These are phyloP conservation scores for Vachellia pachyceras DNA, from an alignment of 306 rosid species.

Conservation along the genomic window DNA sequence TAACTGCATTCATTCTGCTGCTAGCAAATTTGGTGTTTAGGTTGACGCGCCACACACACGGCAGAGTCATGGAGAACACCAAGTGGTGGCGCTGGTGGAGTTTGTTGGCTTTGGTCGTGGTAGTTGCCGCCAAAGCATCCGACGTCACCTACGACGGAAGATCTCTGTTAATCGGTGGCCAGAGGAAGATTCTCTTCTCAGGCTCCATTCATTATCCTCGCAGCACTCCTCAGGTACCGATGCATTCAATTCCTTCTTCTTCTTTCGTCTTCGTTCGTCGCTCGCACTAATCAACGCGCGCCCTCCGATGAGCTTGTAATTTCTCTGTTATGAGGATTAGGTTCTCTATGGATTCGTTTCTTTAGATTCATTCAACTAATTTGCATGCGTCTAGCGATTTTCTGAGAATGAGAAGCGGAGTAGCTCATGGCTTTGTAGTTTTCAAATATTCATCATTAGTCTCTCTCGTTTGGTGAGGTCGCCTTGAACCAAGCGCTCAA, in stretches of 20 bases:
- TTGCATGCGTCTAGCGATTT: neutral
- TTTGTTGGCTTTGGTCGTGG: constrained; percentile 3
- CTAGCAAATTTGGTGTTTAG: too few relatives aligned
- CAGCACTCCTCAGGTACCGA: constrained; percentile 75
- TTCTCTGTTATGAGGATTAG: neutral
- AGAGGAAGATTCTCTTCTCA: constrained; percentile 67
- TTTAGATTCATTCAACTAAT: neutral
- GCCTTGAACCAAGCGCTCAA: neutral
- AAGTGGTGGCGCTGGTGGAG: constrained; percentile 29
- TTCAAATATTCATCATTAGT: neutral
- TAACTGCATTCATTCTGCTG: too few relatives aligned
- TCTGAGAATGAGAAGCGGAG: neutral
- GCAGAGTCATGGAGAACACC: constrained; percentile 37
- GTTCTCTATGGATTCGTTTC: neutral
- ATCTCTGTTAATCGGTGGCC: constrained; percentile 75
- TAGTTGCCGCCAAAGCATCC: neutral
- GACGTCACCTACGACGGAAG: constrained; percentile 74
- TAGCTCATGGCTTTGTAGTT: neutral
- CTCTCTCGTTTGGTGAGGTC: neutral
- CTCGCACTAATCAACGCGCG: neutral
- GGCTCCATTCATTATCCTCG: constrained; percentile 94
- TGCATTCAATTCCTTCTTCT: neutral
- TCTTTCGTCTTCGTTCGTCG: neutral
- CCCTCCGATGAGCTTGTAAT: neutral
- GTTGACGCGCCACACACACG: neutral